Base-by-base conservation (phyloP, 2,329 filamentous ascomycete genomes). In the Fusarium luffae region DNA sequence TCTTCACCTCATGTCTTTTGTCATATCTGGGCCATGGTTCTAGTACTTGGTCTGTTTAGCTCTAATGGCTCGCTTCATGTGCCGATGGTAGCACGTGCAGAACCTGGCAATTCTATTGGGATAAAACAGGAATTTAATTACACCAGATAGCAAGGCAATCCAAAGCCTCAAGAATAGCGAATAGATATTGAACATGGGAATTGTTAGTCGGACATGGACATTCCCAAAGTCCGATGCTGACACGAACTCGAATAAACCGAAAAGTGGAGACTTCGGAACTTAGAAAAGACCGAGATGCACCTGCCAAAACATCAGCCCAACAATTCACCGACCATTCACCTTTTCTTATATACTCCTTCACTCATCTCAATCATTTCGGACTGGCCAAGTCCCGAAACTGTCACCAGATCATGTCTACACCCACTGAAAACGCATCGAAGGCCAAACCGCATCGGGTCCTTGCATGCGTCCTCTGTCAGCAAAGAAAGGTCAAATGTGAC, bases 401-500 rank as follows among this genome's bases (percentile, higher is more conserved):
- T 8, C 32, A 5, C 21, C 49, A 69, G 25, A 27, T 27, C 11
- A 30, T 69, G 67, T 59, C 62, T 2, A 25, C 52, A 16, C 28
- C 54, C 6, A n/a, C 40, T 2, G 19, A 25, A 13, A 51, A 37
- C 9, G 13, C 44, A 0, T 9, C 28, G 4, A 64, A 19, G 18
- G 48, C 63, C n/a, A 75, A 75, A 50, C 42, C 77, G 2, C 70
- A 72, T 19, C 76, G 79, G 12, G 74, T 82, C 6, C 73, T 82
- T 6, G 79, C 82, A 2, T 92, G 90, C 69, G 78, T 88, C 2
- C 81, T 85, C 2, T 93, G 90, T 67, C 88, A 91, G 72, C 87
- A 89, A 69, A 85, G 88, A 51, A 91, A 90, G 73, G 80, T 90
- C 40, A 89, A 86, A 64, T 91, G 89, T 76, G 84, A 90, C 70